These are phyloP conservation scores for Penstemon newberryi DNA, from an alignment of 257 asterid species.

Conservation along the genomic window DNA sequence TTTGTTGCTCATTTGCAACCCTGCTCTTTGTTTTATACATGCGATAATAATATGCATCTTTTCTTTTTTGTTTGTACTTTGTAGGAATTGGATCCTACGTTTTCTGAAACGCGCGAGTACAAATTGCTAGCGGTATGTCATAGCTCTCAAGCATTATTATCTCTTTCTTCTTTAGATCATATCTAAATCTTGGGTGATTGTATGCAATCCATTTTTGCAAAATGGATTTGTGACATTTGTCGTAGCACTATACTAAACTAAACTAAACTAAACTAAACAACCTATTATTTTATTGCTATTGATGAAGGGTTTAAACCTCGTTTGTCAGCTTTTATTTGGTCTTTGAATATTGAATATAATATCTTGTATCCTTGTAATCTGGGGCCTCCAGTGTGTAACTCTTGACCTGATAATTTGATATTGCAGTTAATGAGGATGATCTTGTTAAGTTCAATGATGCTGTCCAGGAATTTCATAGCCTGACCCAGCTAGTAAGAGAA, in stretches of 20 bases:
- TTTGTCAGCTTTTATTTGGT: neutral
- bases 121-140: slow-evolving; percentile 70
- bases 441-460: slow-evolving; percentile 90
- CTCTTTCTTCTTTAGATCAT: neutral
- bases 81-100: slow-evolving; percentile 98
- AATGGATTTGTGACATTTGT: slow-evolving; percentile 10
- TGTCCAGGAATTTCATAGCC: slow-evolving; percentile 92
- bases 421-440: slow-evolving; percentile 90
- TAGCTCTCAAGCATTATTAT: slow-evolving; percentile 7
- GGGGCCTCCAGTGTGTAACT: neutral
- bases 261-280: slow-evolving; percentile 1
- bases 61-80: slow-evolving; percentile 36
- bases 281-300: slow-evolving; percentile 19
- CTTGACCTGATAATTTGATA: slow-evolving; percentile 16
- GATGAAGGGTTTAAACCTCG: neutral
- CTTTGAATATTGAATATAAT: neutral
- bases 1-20: slow-evolving; percentile 13
- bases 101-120: slow-evolving; percentile 90
- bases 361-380: neutral
- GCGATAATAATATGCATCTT: slow-evolving; percentile 20
- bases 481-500: slow-evolving; percentile 78
- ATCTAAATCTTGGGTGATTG: neutral
- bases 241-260: neutral
- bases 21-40: slow-evolving; percentile 6
- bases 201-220: slow-evolving; percentile 8